Conservation (phyloP, 2,329 filamentous ascomycete genomes). For the Zelopaecilomyces penicillatus region DNA sequence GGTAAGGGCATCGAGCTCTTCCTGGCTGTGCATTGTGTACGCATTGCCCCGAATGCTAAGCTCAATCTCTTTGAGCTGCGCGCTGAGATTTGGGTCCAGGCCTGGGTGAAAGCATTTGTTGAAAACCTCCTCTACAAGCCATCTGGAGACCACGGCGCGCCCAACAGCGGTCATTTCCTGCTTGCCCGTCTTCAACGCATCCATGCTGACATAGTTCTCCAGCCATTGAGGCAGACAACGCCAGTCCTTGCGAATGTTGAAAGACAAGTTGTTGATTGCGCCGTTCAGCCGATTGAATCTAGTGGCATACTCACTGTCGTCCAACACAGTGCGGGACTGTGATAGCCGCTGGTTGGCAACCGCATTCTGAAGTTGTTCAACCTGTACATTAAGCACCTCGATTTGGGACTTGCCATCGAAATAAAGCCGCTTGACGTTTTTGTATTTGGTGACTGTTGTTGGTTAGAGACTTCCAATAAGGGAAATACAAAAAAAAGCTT, state of each 20-base stretch:
- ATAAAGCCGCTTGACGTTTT: conserved; percentile 95
- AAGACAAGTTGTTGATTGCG: conserved; percentile 87
- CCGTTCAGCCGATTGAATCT: conserved; percentile 88
- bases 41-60: conserved; percentile 75
- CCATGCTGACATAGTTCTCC: conserved; percentile 68
- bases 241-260: conserved; percentile 96
- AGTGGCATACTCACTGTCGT: conserved; percentile 87
- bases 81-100: conserved; percentile 67
- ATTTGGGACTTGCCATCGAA: conserved; percentile 94
- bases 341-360: conserved; percentile 92
- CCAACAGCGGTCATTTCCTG: conserved; percentile 98
- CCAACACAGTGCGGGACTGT: conserved; percentile 84
- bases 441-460: conserved; percentile 77
- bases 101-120: conserved; percentile 88
- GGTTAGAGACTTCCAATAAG: background rate
- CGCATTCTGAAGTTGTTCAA: conserved; percentile 94
- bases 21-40: conserved; percentile 64
- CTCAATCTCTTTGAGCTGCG: conserved; percentile 77
- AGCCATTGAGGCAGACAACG: conserved; percentile 73
- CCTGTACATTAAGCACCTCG: conserved; percentile 75
- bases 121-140: conserved; percentile 87
- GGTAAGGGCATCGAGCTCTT: conserved; percentile 82
- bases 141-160: conserved; percentile 77
- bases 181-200: conserved; percentile 77
- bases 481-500: background rate